Evolutionary conservation across 176 grass and related monocot species (phyloP), one percentile per base, ranked within the genome.

Genomic region (Aegilops sharonensis): DNA sequence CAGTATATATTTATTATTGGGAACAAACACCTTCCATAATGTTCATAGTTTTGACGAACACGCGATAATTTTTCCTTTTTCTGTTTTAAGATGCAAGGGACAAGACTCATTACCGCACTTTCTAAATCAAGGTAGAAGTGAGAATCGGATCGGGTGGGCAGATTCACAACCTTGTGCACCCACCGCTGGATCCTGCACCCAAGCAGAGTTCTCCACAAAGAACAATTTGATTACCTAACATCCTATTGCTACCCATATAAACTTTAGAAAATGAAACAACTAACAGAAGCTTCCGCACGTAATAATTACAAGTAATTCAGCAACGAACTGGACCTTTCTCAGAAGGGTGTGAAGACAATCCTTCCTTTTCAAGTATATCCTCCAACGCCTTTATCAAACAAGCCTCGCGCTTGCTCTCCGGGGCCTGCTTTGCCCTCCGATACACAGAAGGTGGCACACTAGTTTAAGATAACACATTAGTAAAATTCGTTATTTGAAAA

Each of bases 351-450:
- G 74, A 90, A 14, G 92, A 94, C 59, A 99, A 85, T 74, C 97
- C 94, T 94, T 99, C 97, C 82, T 96, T 99, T 91, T 89, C 80
- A 89, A 99, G 97, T 86, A 99, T 91, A 78, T 84, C 90, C 75
- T 94, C 89, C 11, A 96, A 82, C 85, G 96, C 94, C 80, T 96
- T 93, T 59, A 99, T 90, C 84, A 99, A 90, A 31, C 75, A 71
- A 21, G 87, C 87, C 65, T 96, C 97, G 11, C 92, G 92, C 83
- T 96, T 93, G 90, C 91, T 92, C 79, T 99, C 94, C 34, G 92
- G 85, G 42, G 90, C 94, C 81, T 96, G 94, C 81, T 99, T 99
- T 85, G 71, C 94, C 77, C 72, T 96, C 88, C 83, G 91, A 85
- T 99, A 99, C 42, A 99, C 94, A 77, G 77, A 63, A 80, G 97